Conservation (phyloP, 495 filamentous ascomycete species). For the Tetracladium setigerum region DNA sequence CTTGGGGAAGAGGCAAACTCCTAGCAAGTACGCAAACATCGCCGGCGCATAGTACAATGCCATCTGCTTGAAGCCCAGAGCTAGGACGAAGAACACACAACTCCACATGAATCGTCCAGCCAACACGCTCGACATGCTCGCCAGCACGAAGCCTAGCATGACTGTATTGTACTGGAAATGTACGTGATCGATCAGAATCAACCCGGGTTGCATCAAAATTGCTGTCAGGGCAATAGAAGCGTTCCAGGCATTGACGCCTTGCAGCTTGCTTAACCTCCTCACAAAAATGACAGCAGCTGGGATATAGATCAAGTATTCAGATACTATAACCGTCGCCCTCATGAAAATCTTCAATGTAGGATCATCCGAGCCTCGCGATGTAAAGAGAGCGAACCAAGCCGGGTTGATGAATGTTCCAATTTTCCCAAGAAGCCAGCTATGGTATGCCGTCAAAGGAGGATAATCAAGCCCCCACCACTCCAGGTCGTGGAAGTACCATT, state of each 20-base stretch:
- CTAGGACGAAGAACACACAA: conserved; percentile 87
- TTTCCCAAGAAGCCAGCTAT: conserved; percentile 88
- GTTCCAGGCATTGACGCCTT: conserved; percentile 65
- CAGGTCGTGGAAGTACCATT: conserved; percentile 97
- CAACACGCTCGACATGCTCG: conserved; percentile 79
- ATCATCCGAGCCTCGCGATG: conserved; percentile 75
- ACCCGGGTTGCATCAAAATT: conserved; percentile 85
- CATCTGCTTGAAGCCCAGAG: conserved; percentile 97
- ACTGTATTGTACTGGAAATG: conserved; percentile 99
- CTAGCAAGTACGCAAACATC: conserved; percentile 86
- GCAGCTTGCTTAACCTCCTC: conserved; percentile 64
- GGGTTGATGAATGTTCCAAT: conserved; percentile 75
- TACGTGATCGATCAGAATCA: conserved; percentile 91
- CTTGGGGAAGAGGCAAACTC: conserved; percentile 70
- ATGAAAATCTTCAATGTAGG: conserved; percentile 84
- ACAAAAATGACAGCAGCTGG: conserved; percentile 80
- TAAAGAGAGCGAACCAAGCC: conserved; percentile 80
- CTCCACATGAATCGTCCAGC: conserved; percentile 81
- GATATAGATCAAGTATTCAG: conserved; percentile 84
- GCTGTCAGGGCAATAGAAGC: conserved; percentile 79
- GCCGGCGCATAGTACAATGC: conserved; percentile 92
- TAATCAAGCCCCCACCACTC: conserved; percentile 98
- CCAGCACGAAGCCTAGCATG: conserved; percentile 85
- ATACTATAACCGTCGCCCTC: conserved; percentile 81
- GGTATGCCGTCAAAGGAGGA: conserved; percentile 93